Evolutionary conservation across 2,329 filamentous ascomycete genomes (phyloP).

Genomic region (Claviceps monticola): DNA sequence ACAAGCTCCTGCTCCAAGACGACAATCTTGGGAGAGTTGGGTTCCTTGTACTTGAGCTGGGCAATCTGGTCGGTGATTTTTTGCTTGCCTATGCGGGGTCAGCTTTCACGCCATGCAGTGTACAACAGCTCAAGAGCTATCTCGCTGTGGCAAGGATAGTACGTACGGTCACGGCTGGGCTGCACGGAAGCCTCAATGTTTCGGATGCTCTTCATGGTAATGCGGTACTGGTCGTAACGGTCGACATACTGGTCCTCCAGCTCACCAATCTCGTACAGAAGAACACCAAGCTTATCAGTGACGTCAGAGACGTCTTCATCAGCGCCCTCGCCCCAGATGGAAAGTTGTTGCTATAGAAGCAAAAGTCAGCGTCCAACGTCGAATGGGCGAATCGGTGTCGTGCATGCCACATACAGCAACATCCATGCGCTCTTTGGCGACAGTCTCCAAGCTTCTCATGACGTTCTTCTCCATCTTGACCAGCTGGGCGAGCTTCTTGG

Average conservation of each 20-base stretch:
- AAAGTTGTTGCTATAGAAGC: conserved; percentile 75
- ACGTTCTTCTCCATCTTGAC: conserved; percentile 99
- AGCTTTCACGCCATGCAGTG: neutral
- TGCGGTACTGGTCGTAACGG: conserved; percentile 96
- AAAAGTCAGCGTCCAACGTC: neutral
- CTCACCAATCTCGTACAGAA: conserved; percentile 97
- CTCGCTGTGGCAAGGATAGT: neutral
- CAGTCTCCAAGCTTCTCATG: conserved; percentile 94
- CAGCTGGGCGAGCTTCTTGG: conserved; percentile 93
- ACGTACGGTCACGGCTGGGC: conserved; percentile 86
- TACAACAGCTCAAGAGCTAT: neutral
- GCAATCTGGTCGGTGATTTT: conserved; percentile 99
- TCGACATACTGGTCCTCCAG: conserved; percentile 97
- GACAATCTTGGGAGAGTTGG: conserved; percentile 93
- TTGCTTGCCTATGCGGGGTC: conserved; percentile 62
- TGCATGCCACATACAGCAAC: conserved; percentile 51
- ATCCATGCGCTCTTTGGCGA: conserved; percentile 94
- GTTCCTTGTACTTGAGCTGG: conserved; percentile 98
- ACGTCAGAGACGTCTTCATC: conserved; percentile 98
- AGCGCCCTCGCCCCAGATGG: conserved; percentile 88
- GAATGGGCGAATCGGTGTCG: no score
- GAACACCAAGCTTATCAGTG: conserved; percentile 93
- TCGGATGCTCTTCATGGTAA: conserved; percentile 98
- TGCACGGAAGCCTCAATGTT: conserved; percentile 99
- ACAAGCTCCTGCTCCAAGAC: conserved; percentile 98